Evolutionary conservation across 768 basidiomycete genomes (phyloP), one percentile per base, ranked within the genome.

Genomic region (Candolleomyces efflorescens): DNA sequence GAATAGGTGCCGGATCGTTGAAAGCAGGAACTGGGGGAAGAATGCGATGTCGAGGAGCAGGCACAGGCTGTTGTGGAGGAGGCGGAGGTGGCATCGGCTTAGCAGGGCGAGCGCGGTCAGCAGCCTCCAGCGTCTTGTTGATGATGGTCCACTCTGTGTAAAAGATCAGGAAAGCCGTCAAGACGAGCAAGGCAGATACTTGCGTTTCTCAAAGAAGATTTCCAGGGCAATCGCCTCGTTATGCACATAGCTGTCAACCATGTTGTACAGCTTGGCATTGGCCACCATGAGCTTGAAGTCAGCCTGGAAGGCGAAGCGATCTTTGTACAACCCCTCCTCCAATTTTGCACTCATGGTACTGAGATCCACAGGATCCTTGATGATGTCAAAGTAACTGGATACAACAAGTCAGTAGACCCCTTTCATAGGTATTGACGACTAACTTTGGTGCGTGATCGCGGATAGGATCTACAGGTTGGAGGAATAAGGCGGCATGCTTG

Each of bases 351-450:
- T 77, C 78, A 96, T 90, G 0, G 94, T 94, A 53, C 87, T 86
- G 17, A 98, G 78, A 67, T 99, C 97, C 92, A 99, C 98, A 0
- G 97, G 96, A 11, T 89, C 79, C 70, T 90, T 90, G 70, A 99
- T 87, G 58, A 94, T 74, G 54, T 90, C 86, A 65, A 94, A 93
- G 69, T 98, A 98, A 63, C 94, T 96, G 36, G 18, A 61, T 46
- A 41, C 17, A 39, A 55, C 12, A 20, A 51, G 58, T 70, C 24
- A 67, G 54, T 56, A 27, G 46, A 46, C n/a, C 41, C 24, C 48
- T 18, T 46, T 44, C 11, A 44, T 11, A 49, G 6, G 36, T 22
- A 26, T 6, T 48, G 12, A 62, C 24, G 46, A 78, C 82, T 54
- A 69, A 96, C 91, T 90, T 90, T 17, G 92, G 92, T 10, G 93